These are phyloP conservation scores for Verticillium zaregamsianum DNA, from an alignment of 2,329 filamentous ascomycete species.

Conservation along the genomic window DNA sequence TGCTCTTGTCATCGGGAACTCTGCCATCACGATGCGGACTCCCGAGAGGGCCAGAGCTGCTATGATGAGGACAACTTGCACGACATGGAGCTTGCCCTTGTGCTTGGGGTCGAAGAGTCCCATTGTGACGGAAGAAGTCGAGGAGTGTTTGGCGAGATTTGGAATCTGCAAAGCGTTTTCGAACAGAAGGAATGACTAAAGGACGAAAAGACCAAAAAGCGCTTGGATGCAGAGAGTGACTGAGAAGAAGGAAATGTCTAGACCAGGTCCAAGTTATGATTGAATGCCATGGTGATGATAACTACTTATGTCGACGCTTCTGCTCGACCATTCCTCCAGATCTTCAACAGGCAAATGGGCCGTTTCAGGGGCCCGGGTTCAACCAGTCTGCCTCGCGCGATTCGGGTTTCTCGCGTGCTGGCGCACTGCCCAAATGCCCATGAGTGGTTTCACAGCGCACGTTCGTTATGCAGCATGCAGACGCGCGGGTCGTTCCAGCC, in stretches of 20 bases:
- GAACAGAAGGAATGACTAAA: neutral
- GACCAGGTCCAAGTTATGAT: neutral
- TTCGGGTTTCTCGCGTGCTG: neutral
- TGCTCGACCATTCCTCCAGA: neutral
- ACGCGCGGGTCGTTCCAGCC: neutral
- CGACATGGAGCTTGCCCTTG: slow-evolving; percentile 9
- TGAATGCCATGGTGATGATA: neutral
- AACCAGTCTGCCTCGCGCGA: neutral
- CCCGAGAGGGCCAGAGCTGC: slow-evolving; percentile 6
- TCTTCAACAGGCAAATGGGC: neutral
- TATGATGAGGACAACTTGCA: slow-evolving; percentile 7
- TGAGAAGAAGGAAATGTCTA: neutral
- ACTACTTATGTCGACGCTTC: neutral
- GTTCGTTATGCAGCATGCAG: neutral
- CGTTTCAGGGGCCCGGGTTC: neutral
- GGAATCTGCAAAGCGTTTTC: neutral
- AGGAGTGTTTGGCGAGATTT: too few relatives aligned
- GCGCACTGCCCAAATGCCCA: neutral
- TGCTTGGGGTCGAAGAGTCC: slow-evolving; percentile 8
- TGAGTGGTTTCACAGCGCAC: neutral
- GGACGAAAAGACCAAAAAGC: neutral
- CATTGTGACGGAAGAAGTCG: slow-evolving; percentile 1
- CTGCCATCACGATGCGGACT: neutral
- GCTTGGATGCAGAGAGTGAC: neutral
- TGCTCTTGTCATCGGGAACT: slow-evolving; percentile 1